A percentile compares a stretch with the other conserved stretches of the same genome.
Evolutionary conservation across 371 early-diverging fungal genomes (phyloP).

Genomic region (Mortierella polycephala): DNA sequence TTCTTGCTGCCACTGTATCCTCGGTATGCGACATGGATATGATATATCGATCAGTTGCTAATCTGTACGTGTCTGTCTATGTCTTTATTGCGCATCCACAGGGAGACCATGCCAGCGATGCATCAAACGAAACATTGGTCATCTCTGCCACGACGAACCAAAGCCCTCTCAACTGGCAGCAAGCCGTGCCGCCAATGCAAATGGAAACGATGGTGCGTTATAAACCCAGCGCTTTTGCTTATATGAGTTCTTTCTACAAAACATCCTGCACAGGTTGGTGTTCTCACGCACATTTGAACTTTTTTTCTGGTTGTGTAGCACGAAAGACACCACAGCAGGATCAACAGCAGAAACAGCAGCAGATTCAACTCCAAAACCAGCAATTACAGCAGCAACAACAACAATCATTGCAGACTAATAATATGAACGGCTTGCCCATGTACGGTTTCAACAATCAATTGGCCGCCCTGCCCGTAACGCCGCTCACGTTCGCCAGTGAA

Average conservation of each 20-base stretch:
- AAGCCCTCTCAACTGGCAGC: conserved; percentile 48
- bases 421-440: conserved; percentile 6
- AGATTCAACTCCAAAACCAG: conserved; percentile 16
- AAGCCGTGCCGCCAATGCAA: no score
- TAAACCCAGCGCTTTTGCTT: no score
- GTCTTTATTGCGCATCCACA: conserved; percentile 11
- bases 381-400: conserved; percentile 15
- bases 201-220: no score
- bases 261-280: no score
- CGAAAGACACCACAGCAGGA: conserved; percentile 36
- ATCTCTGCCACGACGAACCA: conserved; percentile 90
- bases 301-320: conserved; percentile 4
- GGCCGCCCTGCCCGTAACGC: conserved; percentile 55
- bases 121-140: conserved; percentile 91
- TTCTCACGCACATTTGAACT: no score
- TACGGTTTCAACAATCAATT: conserved; percentile 41
- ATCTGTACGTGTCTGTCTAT: no score
- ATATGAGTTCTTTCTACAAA: no score
- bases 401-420: conserved; percentile 8
- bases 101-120: conserved; percentile 94
- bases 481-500: conserved; percentile 77
- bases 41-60: no score
- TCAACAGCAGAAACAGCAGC: conserved; percentile 24
- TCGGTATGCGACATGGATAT: no score
- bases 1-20: no score